Percentiles rank a stretch among this genome's conserved stretches.
Conservation (phyloP, 2,329 filamentous ascomycete species). For the Aspergillus quadrilineatus region DNA sequence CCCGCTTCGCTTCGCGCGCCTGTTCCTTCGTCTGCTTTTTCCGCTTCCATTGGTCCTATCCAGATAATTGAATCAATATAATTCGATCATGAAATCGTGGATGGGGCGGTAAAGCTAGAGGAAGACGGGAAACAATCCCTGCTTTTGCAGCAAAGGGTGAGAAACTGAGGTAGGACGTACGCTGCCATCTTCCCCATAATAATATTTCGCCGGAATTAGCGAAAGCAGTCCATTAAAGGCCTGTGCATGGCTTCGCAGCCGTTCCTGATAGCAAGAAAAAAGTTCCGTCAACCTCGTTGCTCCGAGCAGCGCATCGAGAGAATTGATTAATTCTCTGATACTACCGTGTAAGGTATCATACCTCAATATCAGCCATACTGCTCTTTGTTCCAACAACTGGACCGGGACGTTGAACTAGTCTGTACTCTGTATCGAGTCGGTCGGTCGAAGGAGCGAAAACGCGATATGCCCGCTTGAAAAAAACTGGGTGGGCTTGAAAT, state of each 20-base stretch:
- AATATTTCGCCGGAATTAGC: conserved; percentile 84
- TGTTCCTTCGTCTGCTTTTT: conserved; percentile 96
- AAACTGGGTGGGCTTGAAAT: conserved; percentile 42
- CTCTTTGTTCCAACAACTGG: conserved; percentile 11
- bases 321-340: background rate
- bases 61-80: conserved; percentile 19
- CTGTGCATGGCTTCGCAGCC: conserved; percentile 58
- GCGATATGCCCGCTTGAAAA: conserved; percentile 29
- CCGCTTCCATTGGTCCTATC: conserved; percentile 85
- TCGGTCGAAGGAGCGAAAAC: conserved; percentile 20
- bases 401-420: conserved; percentile 15
- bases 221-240: conserved; percentile 85
- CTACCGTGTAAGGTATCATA: conserved; percentile 23
- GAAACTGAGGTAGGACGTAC: conserved; percentile 55
- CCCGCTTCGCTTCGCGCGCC: conserved; percentile 75
- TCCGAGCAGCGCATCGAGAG: conserved; percentile 15
- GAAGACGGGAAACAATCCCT: conserved; percentile 9
- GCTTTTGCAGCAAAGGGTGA: conserved; percentile 14
- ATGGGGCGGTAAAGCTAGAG: conserved; percentile 17
- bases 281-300: conserved; percentile 23
- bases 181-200: conserved; percentile 81
- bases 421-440: conserved; percentile 13
- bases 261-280: conserved; percentile 40
- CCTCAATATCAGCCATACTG: conserved; percentile 42
- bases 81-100: conserved; percentile 7